Conservation (phyloP, 345 rosid species). For the Hirschfeldia incana region DNA sequence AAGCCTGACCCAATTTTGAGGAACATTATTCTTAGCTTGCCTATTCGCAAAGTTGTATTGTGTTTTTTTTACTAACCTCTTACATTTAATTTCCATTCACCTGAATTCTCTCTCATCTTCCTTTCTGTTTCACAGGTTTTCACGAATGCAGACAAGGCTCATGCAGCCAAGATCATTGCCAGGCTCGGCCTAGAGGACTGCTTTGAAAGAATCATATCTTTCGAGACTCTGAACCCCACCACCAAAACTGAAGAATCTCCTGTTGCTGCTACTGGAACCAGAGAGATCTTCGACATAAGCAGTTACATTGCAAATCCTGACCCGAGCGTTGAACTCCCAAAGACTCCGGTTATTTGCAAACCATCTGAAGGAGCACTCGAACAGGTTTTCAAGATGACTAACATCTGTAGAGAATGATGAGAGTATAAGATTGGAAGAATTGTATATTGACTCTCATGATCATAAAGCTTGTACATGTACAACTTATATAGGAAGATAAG, state of each 20-base stretch:
- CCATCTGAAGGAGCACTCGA: conserved; percentile 78
- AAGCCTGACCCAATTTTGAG: conserved; percentile 88
- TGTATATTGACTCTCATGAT: no score
- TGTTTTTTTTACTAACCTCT: no score
- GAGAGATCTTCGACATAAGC: conserved; percentile 50
- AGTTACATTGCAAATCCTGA: conserved; percentile 41
- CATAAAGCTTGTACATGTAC: no score
- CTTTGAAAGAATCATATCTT: conserved; percentile 81
- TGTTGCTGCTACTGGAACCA: conserved; percentile 25
- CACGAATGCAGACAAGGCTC: conserved; percentile 82
- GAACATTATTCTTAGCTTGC: conserved; percentile 74
- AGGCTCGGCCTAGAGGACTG: conserved; percentile 90
- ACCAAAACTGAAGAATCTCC: conserved; percentile 32
- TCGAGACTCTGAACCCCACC: conserved; percentile 90
- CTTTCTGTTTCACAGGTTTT: conserved; percentile 70
- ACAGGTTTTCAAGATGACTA: conserved; percentile 51
- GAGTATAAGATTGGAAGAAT: no score
- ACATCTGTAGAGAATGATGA: no score
- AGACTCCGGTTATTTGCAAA: conserved; percentile 74
- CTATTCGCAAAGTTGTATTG: conserved; percentile 77
- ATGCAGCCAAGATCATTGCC: conserved; percentile 65
- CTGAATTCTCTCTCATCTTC: no score
- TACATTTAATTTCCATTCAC: no score
- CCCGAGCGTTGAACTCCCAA: conserved; percentile 48
- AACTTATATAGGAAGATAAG: no score